Percentiles rank a stretch among this genome's conserved stretches.
phyloP scores from a whole-genome alignment of 2,329 filamentous ascomycete species.

The Paecilomyces formosus region DNA sequence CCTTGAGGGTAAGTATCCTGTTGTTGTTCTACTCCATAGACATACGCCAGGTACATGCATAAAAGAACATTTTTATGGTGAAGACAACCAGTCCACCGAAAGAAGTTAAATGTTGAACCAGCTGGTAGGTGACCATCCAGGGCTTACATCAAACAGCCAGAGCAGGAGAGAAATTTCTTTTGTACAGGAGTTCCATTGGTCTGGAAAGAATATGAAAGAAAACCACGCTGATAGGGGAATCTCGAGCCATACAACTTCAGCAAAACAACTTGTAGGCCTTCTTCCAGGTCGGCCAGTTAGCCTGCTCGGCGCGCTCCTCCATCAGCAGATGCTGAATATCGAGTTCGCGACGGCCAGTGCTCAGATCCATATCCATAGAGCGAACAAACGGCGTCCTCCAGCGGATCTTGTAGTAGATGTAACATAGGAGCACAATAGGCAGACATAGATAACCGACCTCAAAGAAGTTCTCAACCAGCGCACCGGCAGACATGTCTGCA shows the following conservation, averaged over 20 bases:
- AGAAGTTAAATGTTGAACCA: background rate
- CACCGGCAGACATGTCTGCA: constrained; percentile 31
- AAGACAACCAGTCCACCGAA: background rate
- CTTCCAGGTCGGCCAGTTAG: constrained; percentile 70
- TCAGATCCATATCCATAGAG: constrained; percentile 71
- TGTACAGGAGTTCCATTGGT: constrained; percentile 1
- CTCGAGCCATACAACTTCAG: constrained; percentile 27
- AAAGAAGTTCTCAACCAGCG: constrained; percentile 63
- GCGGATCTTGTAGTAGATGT: constrained; percentile 67
- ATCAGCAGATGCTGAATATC: constrained; percentile 71
- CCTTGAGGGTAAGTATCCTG: background rate
- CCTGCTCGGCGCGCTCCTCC: constrained; percentile 70
- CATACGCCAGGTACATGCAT: background rate
- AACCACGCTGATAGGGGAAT: constrained; percentile 1
- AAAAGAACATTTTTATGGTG: background rate
- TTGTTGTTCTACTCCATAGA: background rate
- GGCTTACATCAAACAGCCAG: constrained; percentile 1
- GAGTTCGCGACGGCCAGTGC: constrained; percentile 77
- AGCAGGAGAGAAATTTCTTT: constrained; percentile 3
- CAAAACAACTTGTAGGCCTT: constrained; percentile 66
- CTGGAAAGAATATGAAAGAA: constrained; percentile 4
- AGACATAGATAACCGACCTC: constrained; percentile 48
- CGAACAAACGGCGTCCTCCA: constrained; percentile 62
- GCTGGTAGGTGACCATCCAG: background rate
- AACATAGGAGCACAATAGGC: constrained; percentile 53